Percentiles rank a stretch among this genome's conserved stretches.
Evolutionary conservation across 1,139 yeast species (phyloP).

Genomic region (Candida buenavistaensis): DNA sequence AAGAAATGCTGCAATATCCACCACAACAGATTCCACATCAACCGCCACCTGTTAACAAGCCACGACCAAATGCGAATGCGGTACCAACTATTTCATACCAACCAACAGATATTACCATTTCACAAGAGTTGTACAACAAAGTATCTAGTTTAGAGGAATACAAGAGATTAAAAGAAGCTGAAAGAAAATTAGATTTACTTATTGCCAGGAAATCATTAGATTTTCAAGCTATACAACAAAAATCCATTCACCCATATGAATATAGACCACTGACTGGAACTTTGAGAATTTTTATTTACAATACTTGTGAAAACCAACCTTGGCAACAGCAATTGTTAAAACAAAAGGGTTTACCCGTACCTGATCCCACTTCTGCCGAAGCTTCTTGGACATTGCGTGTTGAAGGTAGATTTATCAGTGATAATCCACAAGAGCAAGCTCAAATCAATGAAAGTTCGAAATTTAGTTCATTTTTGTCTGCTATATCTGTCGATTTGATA

Average conservation of each 20-base stretch:
- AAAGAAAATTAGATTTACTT: slow-evolving; percentile 74
- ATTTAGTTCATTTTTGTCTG: slow-evolving; percentile 80
- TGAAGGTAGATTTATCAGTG: slow-evolving; percentile 73
- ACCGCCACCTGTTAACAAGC: slow-evolving; percentile 19
- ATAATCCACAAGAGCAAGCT: slow-evolving; percentile 15
- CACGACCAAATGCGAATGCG: slow-evolving; percentile 36
- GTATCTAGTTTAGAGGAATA: slow-evolving; percentile 77
- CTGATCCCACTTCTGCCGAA: slow-evolving; percentile 28
- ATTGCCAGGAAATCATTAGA: slow-evolving; percentile 83
- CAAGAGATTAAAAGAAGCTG: slow-evolving; percentile 72
- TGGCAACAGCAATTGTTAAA: slow-evolving; percentile 67
- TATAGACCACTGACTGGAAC: slow-evolving; percentile 51
- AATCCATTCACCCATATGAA: slow-evolving; percentile 44
- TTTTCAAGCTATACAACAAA: slow-evolving; percentile 68
- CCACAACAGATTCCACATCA: slow-evolving; percentile 15
- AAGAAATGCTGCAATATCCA: slow-evolving; percentile 10
- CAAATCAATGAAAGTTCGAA: slow-evolving; percentile 21
- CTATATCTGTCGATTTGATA: slow-evolving; percentile 75
- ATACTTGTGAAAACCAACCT: slow-evolving; percentile 81
- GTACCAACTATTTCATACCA: slow-evolving; percentile 47
- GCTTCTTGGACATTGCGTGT: slow-evolving; percentile 84
- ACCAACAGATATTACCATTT: slow-evolving; percentile 74
- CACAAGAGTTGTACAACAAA: slow-evolving; percentile 56
- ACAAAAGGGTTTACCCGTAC: slow-evolving; percentile 22
- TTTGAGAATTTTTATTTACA: slow-evolving; percentile 79